phyloP scores from a whole-genome alignment of 2,329 filamentous ascomycete species.

The Ramularia endophylla region DNA sequence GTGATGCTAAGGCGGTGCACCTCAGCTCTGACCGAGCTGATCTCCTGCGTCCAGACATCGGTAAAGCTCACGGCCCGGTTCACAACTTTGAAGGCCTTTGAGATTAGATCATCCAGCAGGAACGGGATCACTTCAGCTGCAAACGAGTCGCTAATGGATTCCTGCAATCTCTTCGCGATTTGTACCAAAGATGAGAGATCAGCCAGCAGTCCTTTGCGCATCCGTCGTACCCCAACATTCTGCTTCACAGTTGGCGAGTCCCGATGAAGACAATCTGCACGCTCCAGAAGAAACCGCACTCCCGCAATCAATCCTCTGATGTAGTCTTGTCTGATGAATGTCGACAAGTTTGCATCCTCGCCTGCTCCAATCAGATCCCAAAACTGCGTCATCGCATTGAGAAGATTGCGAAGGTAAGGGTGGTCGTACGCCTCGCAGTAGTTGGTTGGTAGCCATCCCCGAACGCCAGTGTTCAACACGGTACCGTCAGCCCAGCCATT shows the following conservation, averaged over 20 bases:
- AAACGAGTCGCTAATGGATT: conserved; percentile 53
- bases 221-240: conserved; percentile 69
- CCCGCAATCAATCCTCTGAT: conserved; percentile 92
- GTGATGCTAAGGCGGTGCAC: conserved; percentile 2
- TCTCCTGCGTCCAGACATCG: conserved; percentile 61
- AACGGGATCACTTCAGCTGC: conserved; percentile 59
- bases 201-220: conserved; percentile 79
- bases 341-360: conserved; percentile 62
- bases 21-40: conserved; percentile 5
- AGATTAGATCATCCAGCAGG: conserved; percentile 84
- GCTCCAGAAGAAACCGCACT: conserved; percentile 83
- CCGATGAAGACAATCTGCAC: conserved; percentile 77
- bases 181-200: conserved; percentile 88
- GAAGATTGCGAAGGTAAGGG: conserved; percentile 72
- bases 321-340: conserved; percentile 87
- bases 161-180: conserved; percentile 77
- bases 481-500: conserved; percentile 99
- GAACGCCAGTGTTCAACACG: conserved; percentile 72
- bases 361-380: conserved; percentile 77
- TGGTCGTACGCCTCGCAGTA: conserved; percentile 96
- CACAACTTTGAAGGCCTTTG: conserved; percentile 92
- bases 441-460: conserved; percentile 96
- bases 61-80: conserved; percentile 84
- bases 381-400: conserved; percentile 82
- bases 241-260: conserved; percentile 70